Evolutionary conservation across 352 stramenopile genomes (phyloP).

Genomic region (Pythium chondricola): DNA sequence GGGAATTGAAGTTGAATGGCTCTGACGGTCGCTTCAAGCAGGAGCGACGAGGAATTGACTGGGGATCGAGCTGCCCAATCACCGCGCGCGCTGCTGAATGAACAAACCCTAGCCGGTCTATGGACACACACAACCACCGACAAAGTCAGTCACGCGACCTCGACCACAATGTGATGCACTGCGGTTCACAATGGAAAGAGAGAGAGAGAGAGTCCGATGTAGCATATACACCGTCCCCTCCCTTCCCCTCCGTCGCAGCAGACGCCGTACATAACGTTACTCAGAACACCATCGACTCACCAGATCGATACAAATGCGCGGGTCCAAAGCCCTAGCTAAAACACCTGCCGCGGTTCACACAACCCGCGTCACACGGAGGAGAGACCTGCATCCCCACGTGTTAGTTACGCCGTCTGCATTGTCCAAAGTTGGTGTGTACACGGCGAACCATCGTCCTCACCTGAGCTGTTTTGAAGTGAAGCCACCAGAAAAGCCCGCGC

Average conservation of each 20-base stretch:
- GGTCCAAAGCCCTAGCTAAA: too few relatives aligned
- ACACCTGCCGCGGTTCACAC: too few relatives aligned
- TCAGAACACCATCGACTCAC: too few relatives aligned
- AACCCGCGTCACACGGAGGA: too few relatives aligned
- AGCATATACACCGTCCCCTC: not conserved
- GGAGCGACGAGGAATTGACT: constrained; percentile 9
- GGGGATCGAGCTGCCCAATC: not conserved
- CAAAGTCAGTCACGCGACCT: too few relatives aligned
- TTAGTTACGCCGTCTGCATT: not conserved
- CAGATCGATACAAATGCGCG: not conserved
- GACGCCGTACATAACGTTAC: too few relatives aligned
- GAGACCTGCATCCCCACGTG: too few relatives aligned
- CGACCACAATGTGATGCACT: too few relatives aligned
- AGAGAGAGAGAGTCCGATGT: constrained; percentile 28
- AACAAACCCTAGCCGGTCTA: not conserved
- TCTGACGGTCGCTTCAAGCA: constrained; percentile 63
- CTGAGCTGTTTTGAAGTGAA: constrained; percentile 7
- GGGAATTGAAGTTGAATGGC: constrained; percentile 75
- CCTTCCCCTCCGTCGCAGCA: too few relatives aligned
- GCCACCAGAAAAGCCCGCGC: constrained; percentile 32
- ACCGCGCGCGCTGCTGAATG: not conserved
- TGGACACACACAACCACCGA: not conserved
- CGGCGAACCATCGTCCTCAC: not conserved
- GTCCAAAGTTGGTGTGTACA: not conserved
- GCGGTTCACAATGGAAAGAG: too few relatives aligned